These are phyloP conservation scores for Pseudomassariella vexata DNA, from an alignment of 2,329 filamentous ascomycete genomes.

Conservation along the genomic window DNA sequence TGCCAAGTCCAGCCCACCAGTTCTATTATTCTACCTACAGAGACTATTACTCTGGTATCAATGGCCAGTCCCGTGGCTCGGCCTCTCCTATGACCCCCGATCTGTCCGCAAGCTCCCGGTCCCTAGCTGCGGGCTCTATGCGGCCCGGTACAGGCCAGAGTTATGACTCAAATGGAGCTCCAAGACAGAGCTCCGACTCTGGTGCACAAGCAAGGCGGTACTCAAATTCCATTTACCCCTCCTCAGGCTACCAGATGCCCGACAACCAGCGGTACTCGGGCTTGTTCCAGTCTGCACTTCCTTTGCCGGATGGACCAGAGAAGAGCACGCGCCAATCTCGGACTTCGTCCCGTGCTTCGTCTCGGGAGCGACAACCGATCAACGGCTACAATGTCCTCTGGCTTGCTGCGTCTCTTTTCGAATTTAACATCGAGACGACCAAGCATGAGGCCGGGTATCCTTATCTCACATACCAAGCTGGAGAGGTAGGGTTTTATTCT, in stretches of 20 bases:
- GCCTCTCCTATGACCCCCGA: conserved; percentile 53
- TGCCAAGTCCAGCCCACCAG: conserved; percentile 46
- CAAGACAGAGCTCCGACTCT: conserved; percentile 48
- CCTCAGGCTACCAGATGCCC: conserved; percentile 32
- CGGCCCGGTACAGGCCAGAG: conserved; percentile 57
- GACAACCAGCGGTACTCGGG: conserved; percentile 60
- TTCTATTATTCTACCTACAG: conserved; percentile 56
- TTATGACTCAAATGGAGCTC: conserved; percentile 45
- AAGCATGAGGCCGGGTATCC: conserved; percentile 92
- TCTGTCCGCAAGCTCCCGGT: conserved; percentile 40
- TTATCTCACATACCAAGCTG: conserved; percentile 90
- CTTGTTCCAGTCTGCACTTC: conserved; percentile 82
- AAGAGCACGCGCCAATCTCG: conserved; percentile 47
- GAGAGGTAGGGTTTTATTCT: conserved; percentile 56
- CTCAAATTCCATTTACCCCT: conserved; percentile 50
- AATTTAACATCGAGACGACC: conserved; percentile 92
- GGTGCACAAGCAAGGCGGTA: conserved; percentile 40
- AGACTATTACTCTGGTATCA: conserved; percentile 42
- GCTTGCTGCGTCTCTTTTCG: conserved; percentile 87
- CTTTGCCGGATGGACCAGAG: conserved; percentile 63
- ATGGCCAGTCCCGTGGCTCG: conserved; percentile 48
- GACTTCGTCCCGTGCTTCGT: conserved; percentile 55
- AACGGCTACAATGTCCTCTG: conserved; percentile 73
- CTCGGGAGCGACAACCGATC: conserved; percentile 47
- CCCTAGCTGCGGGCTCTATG: conserved; percentile 37